Evolutionary conservation across 768 basidiomycete genomes (phyloP).

Genomic region (Lactarius deliciosus): DNA sequence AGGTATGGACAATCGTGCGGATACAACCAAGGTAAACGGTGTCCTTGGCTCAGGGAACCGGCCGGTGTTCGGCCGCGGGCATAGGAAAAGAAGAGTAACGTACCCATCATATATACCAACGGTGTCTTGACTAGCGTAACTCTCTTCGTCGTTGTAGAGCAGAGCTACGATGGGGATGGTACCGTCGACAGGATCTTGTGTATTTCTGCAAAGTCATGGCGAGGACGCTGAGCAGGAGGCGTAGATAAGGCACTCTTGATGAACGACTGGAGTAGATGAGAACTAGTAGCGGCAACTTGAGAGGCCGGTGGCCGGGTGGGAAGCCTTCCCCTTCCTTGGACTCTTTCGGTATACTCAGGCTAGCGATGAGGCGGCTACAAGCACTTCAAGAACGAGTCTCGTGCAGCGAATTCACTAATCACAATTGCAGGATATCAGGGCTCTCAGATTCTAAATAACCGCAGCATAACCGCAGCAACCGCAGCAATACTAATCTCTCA

Average conservation of each 20-base stretch:
- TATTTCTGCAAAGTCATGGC: constrained; percentile 46
- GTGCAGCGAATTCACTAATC: no score
- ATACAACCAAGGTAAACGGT: neutral
- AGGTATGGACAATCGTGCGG: neutral
- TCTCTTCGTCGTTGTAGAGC: constrained; percentile 78
- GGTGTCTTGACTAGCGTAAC: constrained; percentile 67
- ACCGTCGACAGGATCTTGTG: constrained; percentile 60
- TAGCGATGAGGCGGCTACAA: no score
- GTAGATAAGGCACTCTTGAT: neutral
- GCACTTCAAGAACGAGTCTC: no score
- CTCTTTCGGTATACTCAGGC: no score
- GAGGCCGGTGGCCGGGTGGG: neutral
- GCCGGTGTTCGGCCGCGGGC: neutral
- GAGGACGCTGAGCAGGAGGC: neutral
- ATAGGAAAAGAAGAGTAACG: constrained; percentile 33
- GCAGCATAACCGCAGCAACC: no score
- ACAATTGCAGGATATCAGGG: no score
- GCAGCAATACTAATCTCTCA: neutral
- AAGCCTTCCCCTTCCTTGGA: no score
- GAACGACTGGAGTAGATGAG: neutral
- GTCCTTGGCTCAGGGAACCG: neutral
- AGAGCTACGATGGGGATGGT: constrained; percentile 76
- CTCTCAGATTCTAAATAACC: no score
- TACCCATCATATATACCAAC: constrained; percentile 95
- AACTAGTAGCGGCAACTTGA: neutral